phyloP scores from a whole-genome alignment of 305 asterid species.

The Ilex paraguariensis region DNA sequence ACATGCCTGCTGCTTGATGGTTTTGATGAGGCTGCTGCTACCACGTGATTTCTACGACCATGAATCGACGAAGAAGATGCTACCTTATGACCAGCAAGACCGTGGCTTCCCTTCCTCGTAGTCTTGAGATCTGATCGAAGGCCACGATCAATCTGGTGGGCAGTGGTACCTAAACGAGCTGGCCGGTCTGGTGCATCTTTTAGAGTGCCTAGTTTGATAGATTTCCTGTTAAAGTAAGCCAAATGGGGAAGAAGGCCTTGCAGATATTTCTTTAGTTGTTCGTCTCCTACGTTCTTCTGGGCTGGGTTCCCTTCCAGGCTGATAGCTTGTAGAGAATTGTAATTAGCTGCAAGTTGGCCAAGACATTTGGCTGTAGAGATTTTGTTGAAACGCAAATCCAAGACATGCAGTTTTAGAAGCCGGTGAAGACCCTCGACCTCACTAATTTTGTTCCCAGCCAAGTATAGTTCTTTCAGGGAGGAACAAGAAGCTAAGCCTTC shows the following conservation, averaged over 20 bases:
- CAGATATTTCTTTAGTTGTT: conserved; percentile 69
- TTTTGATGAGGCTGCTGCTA: conserved; percentile 34
- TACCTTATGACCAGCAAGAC: conserved; percentile 48
- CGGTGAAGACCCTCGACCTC: conserved; percentile 99
- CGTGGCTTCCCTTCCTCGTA: conserved; percentile 49
- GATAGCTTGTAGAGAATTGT: conserved; percentile 77
- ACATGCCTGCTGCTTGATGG: conserved; percentile 41
- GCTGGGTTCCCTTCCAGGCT: conserved; percentile 93
- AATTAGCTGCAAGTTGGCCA: conserved; percentile 94
- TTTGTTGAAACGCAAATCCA: conserved; percentile 91
- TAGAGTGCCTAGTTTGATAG: conserved; percentile 54
- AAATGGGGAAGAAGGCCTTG: conserved; percentile 79
- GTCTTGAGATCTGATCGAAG: conserved; percentile 47
- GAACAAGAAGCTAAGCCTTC: conserved; percentile 89
- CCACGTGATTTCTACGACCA: conserved; percentile 56
- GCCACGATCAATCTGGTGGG: conserved; percentile 60
- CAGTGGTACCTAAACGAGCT: conserved; percentile 49
- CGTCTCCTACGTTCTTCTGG: conserved; percentile 87
- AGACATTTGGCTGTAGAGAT: conserved; percentile 84
- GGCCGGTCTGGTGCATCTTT: conserved; percentile 74
- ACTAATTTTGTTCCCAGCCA: conserved; percentile 93
- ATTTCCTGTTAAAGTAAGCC: conserved; percentile 63
- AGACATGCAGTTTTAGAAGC: conserved; percentile 71
- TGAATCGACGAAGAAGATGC: conserved; percentile 52
- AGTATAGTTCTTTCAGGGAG: conserved; percentile 82